Evolutionary conservation across 441 rosid species (phyloP).

Genomic region (Erodium texanum): DNA sequence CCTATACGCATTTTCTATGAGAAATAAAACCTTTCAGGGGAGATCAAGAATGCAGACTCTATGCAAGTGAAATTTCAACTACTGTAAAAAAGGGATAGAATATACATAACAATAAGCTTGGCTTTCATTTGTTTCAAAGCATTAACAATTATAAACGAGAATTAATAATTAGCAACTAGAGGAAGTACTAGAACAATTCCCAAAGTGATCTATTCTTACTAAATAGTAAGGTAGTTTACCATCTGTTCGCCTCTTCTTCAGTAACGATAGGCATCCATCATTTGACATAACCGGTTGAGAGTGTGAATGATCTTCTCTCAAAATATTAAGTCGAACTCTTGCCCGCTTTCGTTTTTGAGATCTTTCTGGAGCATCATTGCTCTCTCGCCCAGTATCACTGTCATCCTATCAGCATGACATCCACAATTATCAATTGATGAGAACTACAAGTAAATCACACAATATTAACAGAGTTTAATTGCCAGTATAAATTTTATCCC

Average conservation of each 20-base stretch:
- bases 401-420: conserved; percentile 43
- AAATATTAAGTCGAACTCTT: conserved; percentile 29
- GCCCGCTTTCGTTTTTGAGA: conserved; percentile 52
- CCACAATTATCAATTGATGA: not conserved
- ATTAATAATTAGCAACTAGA: conserved; percentile 5
- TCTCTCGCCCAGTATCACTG: conserved; percentile 69
- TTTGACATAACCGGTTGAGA: conserved; percentile 33
- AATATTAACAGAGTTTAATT: not conserved
- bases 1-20: not conserved
- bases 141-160: conserved; percentile 9
- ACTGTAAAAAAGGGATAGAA: not conserved
- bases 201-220: conserved; percentile 11
- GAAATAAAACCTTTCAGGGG: not conserved
- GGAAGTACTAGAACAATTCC: conserved; percentile 16
- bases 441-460: not conserved
- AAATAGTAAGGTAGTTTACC: conserved; percentile 35
- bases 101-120: not conserved
- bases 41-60: too few species aligned
- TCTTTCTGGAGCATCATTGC: conserved; percentile 37
- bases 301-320: conserved; percentile 39
- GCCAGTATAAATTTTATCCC: too few species aligned
- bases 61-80: too few species aligned
- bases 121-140: not conserved
- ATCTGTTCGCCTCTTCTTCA: conserved; percentile 49
- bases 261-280: conserved; percentile 64